Evolutionary conservation across 2,329 filamentous ascomycete species (phyloP).

Genomic region (Annulohypoxylon truncatum): DNA sequence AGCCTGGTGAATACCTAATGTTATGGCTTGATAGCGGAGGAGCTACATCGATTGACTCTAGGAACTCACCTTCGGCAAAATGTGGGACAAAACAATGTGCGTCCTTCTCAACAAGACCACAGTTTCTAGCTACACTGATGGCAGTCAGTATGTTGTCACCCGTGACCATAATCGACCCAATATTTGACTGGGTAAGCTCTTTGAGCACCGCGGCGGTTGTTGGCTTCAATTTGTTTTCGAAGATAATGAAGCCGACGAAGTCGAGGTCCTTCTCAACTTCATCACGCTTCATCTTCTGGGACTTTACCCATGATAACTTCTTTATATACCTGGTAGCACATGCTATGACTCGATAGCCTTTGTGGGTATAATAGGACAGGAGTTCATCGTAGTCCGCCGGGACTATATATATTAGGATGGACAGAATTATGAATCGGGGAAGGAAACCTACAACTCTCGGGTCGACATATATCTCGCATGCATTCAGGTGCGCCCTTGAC

Average conservation of each 20-base stretch:
- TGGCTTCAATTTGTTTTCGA: constrained; percentile 97
- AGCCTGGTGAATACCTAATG: too few relatives aligned
- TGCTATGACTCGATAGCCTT: constrained; percentile 95
- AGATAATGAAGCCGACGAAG: constrained; percentile 96
- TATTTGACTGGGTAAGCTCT: constrained; percentile 84
- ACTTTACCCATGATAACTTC: constrained; percentile 91
- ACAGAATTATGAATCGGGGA: background rate
- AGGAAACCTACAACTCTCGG: constrained; percentile 75
- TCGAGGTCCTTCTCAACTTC: constrained; percentile 87
- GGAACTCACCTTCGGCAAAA: constrained; percentile 75
- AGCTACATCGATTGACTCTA: background rate
- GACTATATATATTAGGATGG: constrained; percentile 59
- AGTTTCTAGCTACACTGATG: constrained; percentile 94
- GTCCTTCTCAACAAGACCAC: constrained; percentile 80
- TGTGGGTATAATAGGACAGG: constrained; percentile 90
- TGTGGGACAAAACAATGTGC: constrained; percentile 94
- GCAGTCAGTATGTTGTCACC: constrained; percentile 98
- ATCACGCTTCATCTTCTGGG: constrained; percentile 89
- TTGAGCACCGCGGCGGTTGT: constrained; percentile 83
- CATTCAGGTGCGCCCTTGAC: constrained; percentile 98
- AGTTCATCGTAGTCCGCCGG: constrained; percentile 91
- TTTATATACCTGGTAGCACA: constrained; percentile 90
- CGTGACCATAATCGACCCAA: constrained; percentile 94
- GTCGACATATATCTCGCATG: constrained; percentile 90
- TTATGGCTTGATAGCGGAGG: background rate